These are phyloP conservation scores for Pythium dissotocum DNA, from an alignment of 352 stramenopile genomes.

Conservation along the genomic window DNA sequence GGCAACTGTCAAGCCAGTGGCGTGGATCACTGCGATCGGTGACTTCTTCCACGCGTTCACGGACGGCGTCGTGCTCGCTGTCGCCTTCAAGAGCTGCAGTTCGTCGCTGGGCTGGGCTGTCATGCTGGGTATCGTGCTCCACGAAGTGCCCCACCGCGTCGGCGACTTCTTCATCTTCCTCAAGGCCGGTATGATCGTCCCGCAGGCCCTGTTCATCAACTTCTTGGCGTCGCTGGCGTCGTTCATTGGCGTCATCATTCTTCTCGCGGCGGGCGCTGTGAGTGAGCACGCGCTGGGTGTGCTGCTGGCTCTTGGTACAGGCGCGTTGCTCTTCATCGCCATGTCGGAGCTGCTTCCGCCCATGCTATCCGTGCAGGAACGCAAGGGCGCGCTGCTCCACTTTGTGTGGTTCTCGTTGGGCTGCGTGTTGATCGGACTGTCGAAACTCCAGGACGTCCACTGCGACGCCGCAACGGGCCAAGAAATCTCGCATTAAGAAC, in stretches of 20 bases:
- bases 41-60: conserved; percentile 38
- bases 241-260: conserved; percentile 26
- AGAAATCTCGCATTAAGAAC: conserved; percentile 5
- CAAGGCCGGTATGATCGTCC: conserved; percentile 30
- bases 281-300: conserved; percentile 32
- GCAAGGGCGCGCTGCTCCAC: conserved; percentile 8
- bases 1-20: conserved; percentile 23
- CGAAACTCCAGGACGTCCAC: conserved; percentile 17
- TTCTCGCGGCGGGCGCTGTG: conserved; percentile 25
- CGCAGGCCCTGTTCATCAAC: conserved; percentile 30
- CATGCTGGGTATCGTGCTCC: conserved; percentile 32
- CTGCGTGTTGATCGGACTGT: conserved; percentile 17
- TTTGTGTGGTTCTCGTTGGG: conserved; percentile 14
- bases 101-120: conserved; percentile 34
- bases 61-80: conserved; percentile 35
- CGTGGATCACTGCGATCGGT: conserved; percentile 36
- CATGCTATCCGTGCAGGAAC: conserved; percentile 16
- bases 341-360: conserved; percentile 28
- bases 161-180: conserved; percentile 39
- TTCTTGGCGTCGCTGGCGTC: conserved; percentile 32
- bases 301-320: conserved; percentile 29
- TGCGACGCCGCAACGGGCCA: conserved; percentile 16
- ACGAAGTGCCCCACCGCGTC: conserved; percentile 36
- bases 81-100: conserved; percentile 35
- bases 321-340: conserved; percentile 29